Evolutionary conservation across 2,329 filamentous ascomycete genomes (phyloP), one percentile per base, ranked within the genome.

Genomic region (Colletotrichum somersetense): DNA sequence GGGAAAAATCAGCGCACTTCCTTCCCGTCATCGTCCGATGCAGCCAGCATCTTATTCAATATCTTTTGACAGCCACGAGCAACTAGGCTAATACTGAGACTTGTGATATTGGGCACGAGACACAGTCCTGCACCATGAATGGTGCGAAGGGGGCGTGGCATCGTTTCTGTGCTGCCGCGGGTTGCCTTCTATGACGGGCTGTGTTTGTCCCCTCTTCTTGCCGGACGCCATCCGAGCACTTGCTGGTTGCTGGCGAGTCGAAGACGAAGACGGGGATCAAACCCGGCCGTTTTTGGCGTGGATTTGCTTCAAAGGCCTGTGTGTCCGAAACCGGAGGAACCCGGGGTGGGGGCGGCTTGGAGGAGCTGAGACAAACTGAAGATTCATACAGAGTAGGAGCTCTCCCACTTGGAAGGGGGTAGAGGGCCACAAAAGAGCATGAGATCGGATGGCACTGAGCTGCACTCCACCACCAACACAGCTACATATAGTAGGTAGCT

Each of bases 311-410:
- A 65, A 64, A 61, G 55, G 53, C 70, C 55, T 56, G 53, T 70
- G 70, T 63, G 70, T 63, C 70, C 70, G 70, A 72, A 72, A 72
- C 70, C 70, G 70, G 69, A 35, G 58, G 42, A 48, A 35, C 30
- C 16, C 58, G 26, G 53, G n/a, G n/a, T n/a, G 65, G 53, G 30
- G 16, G 33, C 38, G 46, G 52, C 59, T 56, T 52, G 52, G 38
- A 48, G 40, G 44, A 40, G 57, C 57, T 56, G 57, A 53, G 38
- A 30, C 40, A 40, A 46, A n/a, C 14, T 48, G 55, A 26, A 63
- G 59, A 23, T 30, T 30, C 26, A 30, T 30, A 30, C n/a, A n/a
- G n/a, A n/a, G n/a, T n/a, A n/a, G n/a, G 26, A 67, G 56, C 67
- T 71, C 40, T 62, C 33, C 64, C 50, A 20, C 56, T 63, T 50